Conservation (phyloP, 306 rosid genomes). For the Heteromeles arbutifolia region DNA sequence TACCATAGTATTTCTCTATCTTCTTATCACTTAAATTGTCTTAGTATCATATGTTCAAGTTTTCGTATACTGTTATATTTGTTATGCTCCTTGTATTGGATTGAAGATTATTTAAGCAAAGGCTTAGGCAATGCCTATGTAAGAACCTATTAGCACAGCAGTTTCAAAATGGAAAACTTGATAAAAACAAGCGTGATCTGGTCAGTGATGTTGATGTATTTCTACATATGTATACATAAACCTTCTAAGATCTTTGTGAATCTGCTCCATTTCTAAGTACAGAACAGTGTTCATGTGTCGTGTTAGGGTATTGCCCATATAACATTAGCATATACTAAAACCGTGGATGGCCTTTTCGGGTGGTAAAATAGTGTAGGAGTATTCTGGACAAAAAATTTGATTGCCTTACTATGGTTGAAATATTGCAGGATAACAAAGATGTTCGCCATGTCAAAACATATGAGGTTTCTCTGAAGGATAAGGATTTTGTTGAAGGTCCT, state of each 20-base stretch:
- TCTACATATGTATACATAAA: neutral
- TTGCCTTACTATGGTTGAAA: slow-evolving; percentile 7
- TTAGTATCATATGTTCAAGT: neutral
- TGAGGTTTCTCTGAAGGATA: slow-evolving; percentile 93
- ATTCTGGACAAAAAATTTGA: neutral
- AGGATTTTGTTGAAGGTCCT: slow-evolving; percentile 96
- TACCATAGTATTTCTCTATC: neutral
- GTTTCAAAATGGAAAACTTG: neutral
- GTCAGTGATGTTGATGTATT: neutral
- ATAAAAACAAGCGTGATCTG: neutral
- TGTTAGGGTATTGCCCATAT: neutral
- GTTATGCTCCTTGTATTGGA: neutral
- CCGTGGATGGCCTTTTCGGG: neutral
- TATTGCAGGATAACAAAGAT: slow-evolving; percentile 90
- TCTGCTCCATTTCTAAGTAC: neutral
- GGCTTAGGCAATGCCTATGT: neutral
- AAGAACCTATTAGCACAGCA: neutral
- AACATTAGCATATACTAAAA: neutral
- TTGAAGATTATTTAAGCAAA: neutral
- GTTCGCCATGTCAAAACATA: slow-evolving; percentile 97
- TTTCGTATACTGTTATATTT: neutral
- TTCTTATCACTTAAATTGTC: neutral
- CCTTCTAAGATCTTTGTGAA: neutral
- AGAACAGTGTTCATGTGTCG: neutral
- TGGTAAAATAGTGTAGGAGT: neutral